phyloP scores from a whole-genome alignment of 2,329 filamentous ascomycete genomes.

The Chaetothyriales sp. region DNA sequence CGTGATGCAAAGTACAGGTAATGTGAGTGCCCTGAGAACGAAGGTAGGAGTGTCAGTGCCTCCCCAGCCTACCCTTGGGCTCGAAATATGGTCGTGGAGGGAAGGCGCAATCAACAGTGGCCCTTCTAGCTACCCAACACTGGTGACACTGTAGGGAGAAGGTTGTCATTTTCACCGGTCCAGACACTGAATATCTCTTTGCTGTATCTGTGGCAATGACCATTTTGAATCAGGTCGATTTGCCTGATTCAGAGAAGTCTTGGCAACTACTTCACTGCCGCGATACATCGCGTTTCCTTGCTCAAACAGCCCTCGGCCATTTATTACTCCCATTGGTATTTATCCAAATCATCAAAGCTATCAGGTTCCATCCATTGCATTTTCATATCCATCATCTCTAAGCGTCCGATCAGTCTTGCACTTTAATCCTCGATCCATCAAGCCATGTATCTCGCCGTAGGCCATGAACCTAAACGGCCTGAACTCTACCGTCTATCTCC shows the following conservation, averaged over 20 bases:
- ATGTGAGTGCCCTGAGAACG: background rate
- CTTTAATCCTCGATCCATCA: background rate
- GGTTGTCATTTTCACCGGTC: too few relatives aligned
- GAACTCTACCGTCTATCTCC: too few relatives aligned
- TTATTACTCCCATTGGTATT: background rate
- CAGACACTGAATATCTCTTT: too few relatives aligned
- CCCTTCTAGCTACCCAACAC: too few relatives aligned
- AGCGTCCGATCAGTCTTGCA: background rate
- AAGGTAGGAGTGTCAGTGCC: background rate
- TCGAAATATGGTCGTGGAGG: too few relatives aligned
- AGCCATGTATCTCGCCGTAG: background rate
- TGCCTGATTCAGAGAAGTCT: background rate
- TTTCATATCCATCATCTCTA: background rate
- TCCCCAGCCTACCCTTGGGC: too few relatives aligned
- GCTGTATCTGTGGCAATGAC: too few relatives aligned
- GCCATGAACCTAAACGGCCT: background rate
- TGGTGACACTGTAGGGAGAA: too few relatives aligned
- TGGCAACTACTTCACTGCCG: background rate
- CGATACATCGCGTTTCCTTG: background rate
- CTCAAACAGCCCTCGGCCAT: background rate
- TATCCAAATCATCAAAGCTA: background rate
- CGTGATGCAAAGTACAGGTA: background rate
- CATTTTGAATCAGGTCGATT: too few relatives aligned
- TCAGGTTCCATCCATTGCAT: background rate
- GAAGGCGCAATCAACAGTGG: too few relatives aligned